These are phyloP conservation scores for Canavalia ensiformis DNA, from an alignment of 306 rosid genomes.

Conservation along the genomic window DNA sequence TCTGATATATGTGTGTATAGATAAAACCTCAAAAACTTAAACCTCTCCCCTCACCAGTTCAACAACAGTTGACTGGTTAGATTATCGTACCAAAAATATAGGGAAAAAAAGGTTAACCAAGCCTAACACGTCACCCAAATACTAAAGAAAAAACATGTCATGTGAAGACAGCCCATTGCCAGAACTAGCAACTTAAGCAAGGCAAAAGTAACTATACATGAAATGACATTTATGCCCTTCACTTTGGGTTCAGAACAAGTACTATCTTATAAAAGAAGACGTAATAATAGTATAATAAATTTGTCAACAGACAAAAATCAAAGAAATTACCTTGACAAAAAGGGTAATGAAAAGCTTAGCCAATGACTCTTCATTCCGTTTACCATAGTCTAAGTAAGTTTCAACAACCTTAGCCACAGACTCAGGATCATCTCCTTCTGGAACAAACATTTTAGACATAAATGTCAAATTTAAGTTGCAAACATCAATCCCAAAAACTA, in stretches of 20 bases:
- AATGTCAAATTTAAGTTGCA: constrained; percentile 9
- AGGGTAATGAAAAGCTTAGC: constrained; percentile 59
- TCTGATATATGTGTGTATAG: too few species aligned
- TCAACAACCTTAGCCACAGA: constrained; percentile 42
- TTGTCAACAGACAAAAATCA: background rate
- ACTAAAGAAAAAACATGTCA: too few species aligned
- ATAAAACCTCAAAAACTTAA: too few species aligned
- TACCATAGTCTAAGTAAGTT: constrained; percentile 52
- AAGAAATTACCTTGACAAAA: constrained; percentile 53
- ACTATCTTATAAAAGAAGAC: constrained; percentile 19
- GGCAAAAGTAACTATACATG: background rate
- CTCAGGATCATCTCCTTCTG: constrained; percentile 55
- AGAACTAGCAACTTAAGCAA: too few species aligned
- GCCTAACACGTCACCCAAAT: too few species aligned
- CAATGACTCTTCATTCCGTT: constrained; percentile 52
- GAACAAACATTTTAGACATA: constrained; percentile 41
- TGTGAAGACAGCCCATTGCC: too few species aligned
- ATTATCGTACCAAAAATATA: too few species aligned
- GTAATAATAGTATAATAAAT: background rate
- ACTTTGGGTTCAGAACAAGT: constrained; percentile 23
- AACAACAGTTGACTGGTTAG: too few species aligned
- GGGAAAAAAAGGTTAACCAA: too few species aligned
- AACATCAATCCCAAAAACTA: constrained; percentile 33
- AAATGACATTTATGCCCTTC: background rate
- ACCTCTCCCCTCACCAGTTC: too few species aligned